Evolutionary conservation across 2,329 filamentous ascomycete genomes (phyloP).

Genomic region (Pestalotiopsis sp.): DNA sequence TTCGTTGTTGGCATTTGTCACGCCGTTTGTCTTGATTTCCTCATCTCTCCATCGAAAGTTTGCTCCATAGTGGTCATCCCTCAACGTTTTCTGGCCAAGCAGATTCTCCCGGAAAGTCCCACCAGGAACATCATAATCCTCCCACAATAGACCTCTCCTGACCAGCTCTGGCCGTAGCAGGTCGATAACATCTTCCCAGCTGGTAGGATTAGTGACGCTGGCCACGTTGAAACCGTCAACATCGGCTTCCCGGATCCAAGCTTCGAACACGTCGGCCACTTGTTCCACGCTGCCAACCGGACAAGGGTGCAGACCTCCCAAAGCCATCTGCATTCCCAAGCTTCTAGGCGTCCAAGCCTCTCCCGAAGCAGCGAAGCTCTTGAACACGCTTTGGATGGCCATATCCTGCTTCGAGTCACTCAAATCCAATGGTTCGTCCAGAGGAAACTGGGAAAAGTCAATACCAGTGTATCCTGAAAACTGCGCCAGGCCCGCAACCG

Average conservation of each 20-base stretch:
- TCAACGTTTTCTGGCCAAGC: slow-evolving; percentile 32
- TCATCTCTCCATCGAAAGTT: slow-evolving; percentile 3
- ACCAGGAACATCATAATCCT: slow-evolving; percentile 44
- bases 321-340: slow-evolving; percentile 15
- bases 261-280: slow-evolving; percentile 15
- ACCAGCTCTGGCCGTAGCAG: slow-evolving; percentile 65
- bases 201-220: slow-evolving; percentile 57
- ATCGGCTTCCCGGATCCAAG: slow-evolving; percentile 46
- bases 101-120: slow-evolving; percentile 48
- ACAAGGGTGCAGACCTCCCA: slow-evolving; percentile 15
- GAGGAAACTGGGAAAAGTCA: slow-evolving; percentile 11
- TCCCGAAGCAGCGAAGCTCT: slow-evolving; percentile 1
- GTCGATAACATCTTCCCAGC: slow-evolving; percentile 69
- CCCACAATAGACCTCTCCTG: slow-evolving; percentile 59
- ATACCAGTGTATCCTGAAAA: slow-evolving; percentile 17
- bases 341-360: slow-evolving; percentile 13
- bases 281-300: slow-evolving; percentile 14
- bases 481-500: slow-evolving; percentile 16
- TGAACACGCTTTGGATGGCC: slow-evolving; percentile 16
- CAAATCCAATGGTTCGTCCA: slow-evolving; percentile 14
- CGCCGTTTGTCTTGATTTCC: not conserved
- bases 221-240: slow-evolving; percentile 65
- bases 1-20: not conserved
- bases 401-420: slow-evolving; percentile 6
- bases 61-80: slow-evolving; percentile 15